Evolutionary conservation across 2,329 filamentous ascomycete genomes (phyloP), one percentile per base, ranked within the genome.

Genomic region (Cladorrhinum sp.): DNA sequence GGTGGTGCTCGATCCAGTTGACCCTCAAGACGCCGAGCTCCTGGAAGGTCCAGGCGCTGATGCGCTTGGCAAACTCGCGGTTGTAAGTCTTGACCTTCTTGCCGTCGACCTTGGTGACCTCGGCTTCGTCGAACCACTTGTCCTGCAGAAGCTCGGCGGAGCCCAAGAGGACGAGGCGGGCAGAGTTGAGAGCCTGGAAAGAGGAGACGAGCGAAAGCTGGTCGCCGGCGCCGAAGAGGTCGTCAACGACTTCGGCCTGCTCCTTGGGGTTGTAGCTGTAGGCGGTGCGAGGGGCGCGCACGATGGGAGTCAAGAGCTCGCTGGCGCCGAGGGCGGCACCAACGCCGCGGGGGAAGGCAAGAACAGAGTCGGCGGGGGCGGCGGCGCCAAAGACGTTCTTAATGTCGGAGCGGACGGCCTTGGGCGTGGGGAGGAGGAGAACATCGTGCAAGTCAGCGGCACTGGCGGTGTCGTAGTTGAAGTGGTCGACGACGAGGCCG

Each of bases 221-320:
- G 69, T 82, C 80, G 53, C 95, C 95, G 58, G 88, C 88, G 26
- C 89, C 92, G 72, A 96, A 96, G 52, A 92, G 83, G 64, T 97
- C 93, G 67, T 96, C 92, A 3, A 92, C 80, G 4, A 77, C 76
- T 53, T 86, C 85, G 46, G 79, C 74, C 71, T 96, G 90, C 65
- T 97, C 92, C 81, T 96, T 96, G 58, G 91, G 88, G 77, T 95
- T 94, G 82, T 96, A 96, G 75, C 86, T 91, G 80, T 99, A 99
- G 64, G 93, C 90, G 9, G 92, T 96, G 67, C 82, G 79, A 20
- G 92, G 89, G 51, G 92, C 94, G 69, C 88, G 88, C 61, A 99
- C 78, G 67, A 99, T 84, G 16, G 95, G 92, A 18, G 88, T 83
- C 59, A 98, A 80, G 20, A 96, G 84, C 57, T 90, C 85, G 69